Conservation (phyloP, 148 eudicot genomes). For the Fallopia convolvulus region DNA sequence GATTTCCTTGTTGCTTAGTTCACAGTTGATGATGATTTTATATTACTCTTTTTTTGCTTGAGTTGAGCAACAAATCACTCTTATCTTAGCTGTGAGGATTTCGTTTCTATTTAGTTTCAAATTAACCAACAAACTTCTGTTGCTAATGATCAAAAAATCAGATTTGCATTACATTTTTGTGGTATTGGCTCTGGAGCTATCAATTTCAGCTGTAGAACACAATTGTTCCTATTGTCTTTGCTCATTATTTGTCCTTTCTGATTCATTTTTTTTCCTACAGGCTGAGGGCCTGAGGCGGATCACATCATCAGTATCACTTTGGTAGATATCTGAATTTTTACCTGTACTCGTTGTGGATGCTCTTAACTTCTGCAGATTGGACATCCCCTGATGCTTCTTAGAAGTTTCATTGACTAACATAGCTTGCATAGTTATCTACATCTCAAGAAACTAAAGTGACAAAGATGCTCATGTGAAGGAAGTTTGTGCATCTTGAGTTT, state of each 20-base stretch:
- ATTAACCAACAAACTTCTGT: background rate
- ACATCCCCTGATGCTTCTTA: constrained; percentile 29
- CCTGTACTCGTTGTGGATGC: constrained; percentile 25
- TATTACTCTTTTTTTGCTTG: background rate
- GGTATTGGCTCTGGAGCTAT: background rate
- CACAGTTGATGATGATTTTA: background rate
- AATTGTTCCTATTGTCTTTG: background rate
- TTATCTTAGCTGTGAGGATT: background rate
- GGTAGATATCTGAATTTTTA: constrained; percentile 7
- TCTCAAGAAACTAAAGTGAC: background rate
- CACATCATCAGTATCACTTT: background rate
- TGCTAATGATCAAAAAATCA: background rate
- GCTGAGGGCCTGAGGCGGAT: background rate
- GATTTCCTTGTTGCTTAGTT: constrained; percentile 2
- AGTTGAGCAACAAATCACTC: background rate
- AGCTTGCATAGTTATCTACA: background rate
- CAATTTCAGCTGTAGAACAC: background rate
- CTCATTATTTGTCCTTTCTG: background rate
- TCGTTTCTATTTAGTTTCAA: background rate
- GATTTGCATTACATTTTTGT: background rate
- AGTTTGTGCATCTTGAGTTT: background rate
- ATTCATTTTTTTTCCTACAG: background rate
- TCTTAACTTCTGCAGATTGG: constrained; percentile 35
- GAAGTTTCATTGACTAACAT: background rate
- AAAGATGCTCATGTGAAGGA: background rate